These are phyloP conservation scores for Xylaria digitata DNA, from an alignment of 2,329 filamentous ascomycete species.

Conservation along the genomic window DNA sequence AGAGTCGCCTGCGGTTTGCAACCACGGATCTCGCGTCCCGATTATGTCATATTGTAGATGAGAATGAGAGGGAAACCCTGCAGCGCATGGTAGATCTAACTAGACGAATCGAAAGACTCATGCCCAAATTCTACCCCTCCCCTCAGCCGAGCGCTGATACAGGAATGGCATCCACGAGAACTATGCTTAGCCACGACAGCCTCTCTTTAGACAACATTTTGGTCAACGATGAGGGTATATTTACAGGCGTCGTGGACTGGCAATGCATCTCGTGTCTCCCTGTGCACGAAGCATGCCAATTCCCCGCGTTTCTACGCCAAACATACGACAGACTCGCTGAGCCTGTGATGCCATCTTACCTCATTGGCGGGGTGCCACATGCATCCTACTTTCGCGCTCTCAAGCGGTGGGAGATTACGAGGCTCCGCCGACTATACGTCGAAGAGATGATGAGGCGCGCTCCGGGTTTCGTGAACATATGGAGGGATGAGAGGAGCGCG, in stretches of 20 bases:
- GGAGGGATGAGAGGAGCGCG: slow-evolving; percentile 17
- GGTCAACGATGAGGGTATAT: slow-evolving; percentile 47
- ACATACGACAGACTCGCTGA: slow-evolving; percentile 36
- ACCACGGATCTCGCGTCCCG: slow-evolving; percentile 39
- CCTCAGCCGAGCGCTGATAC: neutral
- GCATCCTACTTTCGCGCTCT: slow-evolving; percentile 37
- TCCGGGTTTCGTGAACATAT: slow-evolving; percentile 43
- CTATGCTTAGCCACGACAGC: slow-evolving; percentile 50
- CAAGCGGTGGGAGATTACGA: slow-evolving; percentile 44
- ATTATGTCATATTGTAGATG: slow-evolving; percentile 8
- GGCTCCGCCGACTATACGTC: slow-evolving; percentile 44
- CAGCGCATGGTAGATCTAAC: slow-evolving; percentile 39
- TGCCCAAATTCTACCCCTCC: slow-evolving; percentile 35
- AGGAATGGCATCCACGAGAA: slow-evolving; percentile 32
- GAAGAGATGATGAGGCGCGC: slow-evolving; percentile 41
- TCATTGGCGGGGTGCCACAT: slow-evolving; percentile 14
- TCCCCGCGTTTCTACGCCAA: slow-evolving; percentile 49
- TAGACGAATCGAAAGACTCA: slow-evolving; percentile 40
- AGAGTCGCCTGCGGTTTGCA: slow-evolving; percentile 38
- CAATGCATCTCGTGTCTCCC: slow-evolving; percentile 50
- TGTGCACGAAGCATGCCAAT: slow-evolving; percentile 47
- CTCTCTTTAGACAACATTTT: slow-evolving; percentile 52
- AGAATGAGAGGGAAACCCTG: slow-evolving; percentile 27
- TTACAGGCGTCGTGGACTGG: slow-evolving; percentile 52
- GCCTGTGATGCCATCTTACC: slow-evolving; percentile 29